Evolutionary conservation across 2,329 filamentous ascomycete genomes (phyloP).

Genomic region (Pseudogymnoascus sp.): DNA sequence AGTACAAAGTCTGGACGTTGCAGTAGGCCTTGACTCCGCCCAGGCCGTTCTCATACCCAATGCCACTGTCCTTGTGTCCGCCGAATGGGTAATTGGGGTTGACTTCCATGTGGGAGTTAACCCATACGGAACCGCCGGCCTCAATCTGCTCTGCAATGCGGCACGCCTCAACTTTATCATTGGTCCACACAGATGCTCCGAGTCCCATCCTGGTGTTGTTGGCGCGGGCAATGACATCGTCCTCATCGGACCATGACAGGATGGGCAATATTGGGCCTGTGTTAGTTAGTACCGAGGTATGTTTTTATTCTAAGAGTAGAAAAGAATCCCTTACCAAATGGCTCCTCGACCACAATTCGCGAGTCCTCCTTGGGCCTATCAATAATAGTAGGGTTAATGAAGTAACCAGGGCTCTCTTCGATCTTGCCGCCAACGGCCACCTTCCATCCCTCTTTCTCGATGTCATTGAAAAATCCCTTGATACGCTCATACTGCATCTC

Average conservation of each 20-base stretch:
- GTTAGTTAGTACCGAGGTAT: background rate
- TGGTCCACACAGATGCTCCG: conserved; percentile 50
- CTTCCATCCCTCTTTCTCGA: conserved; percentile 42
- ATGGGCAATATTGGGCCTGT: conserved; percentile 55
- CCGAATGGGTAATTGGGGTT: conserved; percentile 33
- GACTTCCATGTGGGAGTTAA: conserved; percentile 44
- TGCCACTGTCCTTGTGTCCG: conserved; percentile 28
- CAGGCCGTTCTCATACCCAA: conserved; percentile 22
- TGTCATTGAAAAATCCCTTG: conserved; percentile 45
- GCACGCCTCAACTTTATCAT: conserved; percentile 41
- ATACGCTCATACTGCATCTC: conserved; percentile 54
- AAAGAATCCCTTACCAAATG: conserved; percentile 36
- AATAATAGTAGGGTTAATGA: conserved; percentile 49
- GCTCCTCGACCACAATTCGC: conserved; percentile 47
- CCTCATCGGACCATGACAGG: conserved; percentile 51
- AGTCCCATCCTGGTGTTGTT: conserved; percentile 47
- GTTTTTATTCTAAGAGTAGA: background rate
- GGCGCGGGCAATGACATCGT: conserved; percentile 48
- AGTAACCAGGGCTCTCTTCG: conserved; percentile 35
- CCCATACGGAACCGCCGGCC: conserved; percentile 53
- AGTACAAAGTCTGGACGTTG: conserved; percentile 15
- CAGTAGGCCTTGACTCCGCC: conserved; percentile 16
- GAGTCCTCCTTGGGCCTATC: conserved; percentile 46
- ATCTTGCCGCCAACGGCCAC: conserved; percentile 34
- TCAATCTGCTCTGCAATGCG: conserved; percentile 46